Evolutionary conservation across 208 protist species (phyloP), one percentile per base, ranked within the genome.

Genomic region (Leishmania mexicana): DNA sequence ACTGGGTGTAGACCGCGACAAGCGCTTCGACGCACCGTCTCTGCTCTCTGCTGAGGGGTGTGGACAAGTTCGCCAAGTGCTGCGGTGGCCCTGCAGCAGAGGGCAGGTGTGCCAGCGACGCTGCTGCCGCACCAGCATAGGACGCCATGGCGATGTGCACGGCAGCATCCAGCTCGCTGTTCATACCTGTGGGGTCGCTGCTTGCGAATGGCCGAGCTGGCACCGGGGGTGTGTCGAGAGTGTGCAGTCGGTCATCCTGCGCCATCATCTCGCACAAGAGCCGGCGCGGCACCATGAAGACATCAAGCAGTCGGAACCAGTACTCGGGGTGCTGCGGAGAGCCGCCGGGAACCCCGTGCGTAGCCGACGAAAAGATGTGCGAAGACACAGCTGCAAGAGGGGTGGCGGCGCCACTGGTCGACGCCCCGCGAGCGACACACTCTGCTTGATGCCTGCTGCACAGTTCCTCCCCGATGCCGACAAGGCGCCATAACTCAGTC

Each of bases 261-360:
- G 47, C 60, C 49, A 78, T 62, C 10, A 77, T 35, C 15, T 82
- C 78, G 47, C 64, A 78, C 17, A 94, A 87, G 49, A 93, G 72
- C 47, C 84, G 88, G 57, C 87, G 85, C 11, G 93, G 91, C 72
- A 76, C 72, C 73, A 89, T 88, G 75, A 96, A 90, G n/a, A 89
- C 75, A 77, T 92, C 87, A 47, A 96, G 83, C 15, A 96, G 80
- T 28, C 80, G 79, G 70, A 96, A 94, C 92, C 92, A 96, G 42
- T 86, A 81, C 65, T 80, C 79, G n/a, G 72, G 31, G 45, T n/a
- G 76, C 31, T 64, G 70, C 38, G 58, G 8, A 38, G 60, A 28
- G 53, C 54, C n/a, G 45, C 21, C 72, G 70, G 45, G 42, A 31
- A 35, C 3, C 6, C 28, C 45, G 40, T 74, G 42, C 19, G 6